Evolutionary conservation across 148 eudicot genomes (phyloP), one percentile per base, ranked within the genome.

Genomic region (Fagopyrum homotropicum): DNA sequence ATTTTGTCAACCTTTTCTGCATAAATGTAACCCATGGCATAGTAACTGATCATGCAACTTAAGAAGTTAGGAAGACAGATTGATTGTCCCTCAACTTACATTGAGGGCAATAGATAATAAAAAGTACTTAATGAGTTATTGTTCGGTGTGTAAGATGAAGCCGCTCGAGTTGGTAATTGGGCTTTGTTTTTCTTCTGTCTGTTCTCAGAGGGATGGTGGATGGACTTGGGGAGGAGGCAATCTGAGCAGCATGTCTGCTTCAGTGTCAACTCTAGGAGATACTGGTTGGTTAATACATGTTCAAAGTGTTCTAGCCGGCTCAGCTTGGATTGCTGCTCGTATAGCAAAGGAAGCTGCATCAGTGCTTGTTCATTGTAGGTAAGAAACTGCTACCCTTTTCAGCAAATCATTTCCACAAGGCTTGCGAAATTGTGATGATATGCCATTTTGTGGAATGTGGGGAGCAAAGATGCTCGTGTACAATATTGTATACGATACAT

Each of bases 301-400:
- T 61, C 99, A 96, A 81, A 90, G 81, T 92, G 93, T 92, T 46
- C 80, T 96, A 80, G 98, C 95, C 80, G 99, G 99, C 83, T 90
- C 99, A 75, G 93, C 99, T 75, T 96, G 99, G 99, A 96, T 96
- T 88, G 99, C 99, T 78, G 97, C 98, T 73, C 98, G 97, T 74
- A 81, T 96, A 81, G 93, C 85, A 40, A 82, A 88, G 75, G 99
- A 96, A 84, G 89, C 90, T 72, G 98, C 99, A 45, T 88, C 99
- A 59, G 98, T 96, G 79, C 99, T 96, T 77, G 99, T 96, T 72
- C 99, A 96, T 87, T 96, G 99, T 92, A 96, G 98, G 99, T 96
- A 52, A 57, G 81, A 57, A 46, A 40, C 47, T 40, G 43, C 44
- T 29, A 10, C 12, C 35, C 69, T 63, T 35, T 29, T 63, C 44